Percentiles rank a stretch among this genome's conserved stretches.
Evolutionary conservation across 106 monocot species (phyloP).

Genomic region (Dendrobium officinale): DNA sequence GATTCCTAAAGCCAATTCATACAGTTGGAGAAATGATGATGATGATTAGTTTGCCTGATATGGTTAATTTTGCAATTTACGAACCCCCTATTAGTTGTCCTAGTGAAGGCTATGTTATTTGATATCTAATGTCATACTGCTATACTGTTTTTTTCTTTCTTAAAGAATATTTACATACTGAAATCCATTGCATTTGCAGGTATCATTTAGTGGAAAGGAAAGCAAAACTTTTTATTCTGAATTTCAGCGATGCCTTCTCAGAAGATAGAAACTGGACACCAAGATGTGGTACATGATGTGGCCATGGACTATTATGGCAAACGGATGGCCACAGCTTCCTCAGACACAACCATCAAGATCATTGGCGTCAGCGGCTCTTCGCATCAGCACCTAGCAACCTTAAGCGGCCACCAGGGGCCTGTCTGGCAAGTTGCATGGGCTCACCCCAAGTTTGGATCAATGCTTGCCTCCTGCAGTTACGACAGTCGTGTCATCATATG

Average conservation of each 20-base stretch:
- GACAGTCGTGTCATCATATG: constrained; percentile 21
- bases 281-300: constrained; percentile 21
- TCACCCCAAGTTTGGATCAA: constrained; percentile 22
- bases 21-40: neutral
- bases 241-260: constrained; percentile 19
- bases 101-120: neutral
- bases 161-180: neutral
- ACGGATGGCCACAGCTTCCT: constrained; percentile 18
- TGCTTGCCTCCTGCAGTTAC: constrained; percentile 18
- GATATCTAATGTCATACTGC: neutral
- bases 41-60: neutral
- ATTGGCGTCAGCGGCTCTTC: constrained; percentile 14
- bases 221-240: neutral
- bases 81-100: neutral
- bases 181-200: neutral
- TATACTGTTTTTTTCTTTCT: neutral
- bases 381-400: constrained; percentile 14
- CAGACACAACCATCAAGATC: constrained; percentile 16
- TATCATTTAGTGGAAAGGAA: neutral
- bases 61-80: neutral
- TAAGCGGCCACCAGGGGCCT: constrained; percentile 20
- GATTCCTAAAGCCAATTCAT: too few relatives aligned
- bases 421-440: constrained; percentile 26
- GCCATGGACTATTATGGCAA: constrained; percentile 28
- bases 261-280: constrained; percentile 27